phyloP scores from a whole-genome alignment of 495 filamentous ascomycete genomes.

The Aspergillus ostianus region DNA sequence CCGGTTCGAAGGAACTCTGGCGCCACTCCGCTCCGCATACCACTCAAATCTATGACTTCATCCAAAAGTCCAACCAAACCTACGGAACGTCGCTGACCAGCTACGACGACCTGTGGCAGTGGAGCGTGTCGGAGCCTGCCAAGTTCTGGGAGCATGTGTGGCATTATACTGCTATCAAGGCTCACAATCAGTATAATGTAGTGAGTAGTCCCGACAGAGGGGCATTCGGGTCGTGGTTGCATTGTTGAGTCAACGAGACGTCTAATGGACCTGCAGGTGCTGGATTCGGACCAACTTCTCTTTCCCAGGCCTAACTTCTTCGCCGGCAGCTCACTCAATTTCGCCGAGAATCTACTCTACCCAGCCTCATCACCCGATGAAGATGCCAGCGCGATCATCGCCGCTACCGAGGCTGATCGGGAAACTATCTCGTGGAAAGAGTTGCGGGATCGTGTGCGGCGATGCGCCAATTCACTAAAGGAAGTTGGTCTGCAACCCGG shows the following conservation, averaged over 20 bases:
- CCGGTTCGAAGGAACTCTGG: constrained; percentile 59
- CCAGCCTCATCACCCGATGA: constrained; percentile 60
- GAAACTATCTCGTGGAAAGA: constrained; percentile 76
- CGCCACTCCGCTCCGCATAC: constrained; percentile 61
- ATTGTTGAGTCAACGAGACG: neutral
- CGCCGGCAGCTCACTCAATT: constrained; percentile 73
- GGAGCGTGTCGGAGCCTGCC: constrained; percentile 76
- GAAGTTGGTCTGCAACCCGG: constrained; percentile 60
- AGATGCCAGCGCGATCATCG: constrained; percentile 62
- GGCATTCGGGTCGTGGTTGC: neutral
- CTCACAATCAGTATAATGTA: constrained; percentile 59
- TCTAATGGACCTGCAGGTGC: constrained; percentile 52
- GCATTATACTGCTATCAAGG: constrained; percentile 71
- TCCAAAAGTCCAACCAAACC: constrained; percentile 64
- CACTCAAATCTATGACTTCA: constrained; percentile 70
- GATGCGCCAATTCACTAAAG: constrained; percentile 68
- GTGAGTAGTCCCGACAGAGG: constrained; percentile 39
- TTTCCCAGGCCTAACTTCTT: constrained; percentile 90
- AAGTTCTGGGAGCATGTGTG: constrained; percentile 86
- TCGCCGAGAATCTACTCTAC: constrained; percentile 88
- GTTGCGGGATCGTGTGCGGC: constrained; percentile 71
- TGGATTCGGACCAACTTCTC: constrained; percentile 63
- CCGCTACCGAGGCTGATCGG: constrained; percentile 67
- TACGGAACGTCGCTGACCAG: constrained; percentile 58
- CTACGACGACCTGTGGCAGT: constrained; percentile 73